A percentile compares a stretch with the other conserved stretches of the same genome.
These are phyloP conservation scores for Seiridium cupressi DNA, from an alignment of 2,329 filamentous ascomycete genomes.

Conservation along the genomic window DNA sequence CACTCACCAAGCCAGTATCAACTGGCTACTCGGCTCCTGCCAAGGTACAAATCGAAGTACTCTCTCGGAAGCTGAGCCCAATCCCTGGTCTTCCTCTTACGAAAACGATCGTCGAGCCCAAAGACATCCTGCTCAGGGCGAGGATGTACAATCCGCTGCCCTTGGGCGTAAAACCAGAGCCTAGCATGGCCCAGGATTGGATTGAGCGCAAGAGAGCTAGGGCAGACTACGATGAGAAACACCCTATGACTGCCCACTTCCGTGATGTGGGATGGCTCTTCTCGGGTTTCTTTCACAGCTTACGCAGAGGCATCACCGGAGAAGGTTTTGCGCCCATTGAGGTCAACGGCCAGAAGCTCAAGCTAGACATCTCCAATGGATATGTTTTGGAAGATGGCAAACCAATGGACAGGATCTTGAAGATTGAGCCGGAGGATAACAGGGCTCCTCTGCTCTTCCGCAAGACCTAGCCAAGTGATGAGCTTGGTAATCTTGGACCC, in stretches of 20 bases:
- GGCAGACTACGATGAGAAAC: constrained; percentile 51
- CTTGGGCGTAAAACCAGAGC: constrained; percentile 20
- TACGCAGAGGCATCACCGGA: constrained; percentile 51
- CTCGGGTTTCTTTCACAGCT: constrained; percentile 38
- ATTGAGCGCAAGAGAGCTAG: constrained; percentile 34
- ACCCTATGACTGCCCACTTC: constrained; percentile 58
- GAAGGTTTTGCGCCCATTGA: constrained; percentile 54
- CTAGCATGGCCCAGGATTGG: constrained; percentile 31
- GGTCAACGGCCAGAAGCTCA: constrained; percentile 48
- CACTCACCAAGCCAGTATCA: constrained; percentile 10
- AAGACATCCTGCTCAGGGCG: constrained; percentile 33
- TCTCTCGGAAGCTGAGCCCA: constrained; percentile 40
- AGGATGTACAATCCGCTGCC: constrained; percentile 27
- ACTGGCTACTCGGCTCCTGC: constrained; percentile 13
- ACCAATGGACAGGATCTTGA: constrained; percentile 55
- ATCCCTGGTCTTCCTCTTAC: constrained; percentile 46
- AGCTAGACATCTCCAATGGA: constrained; percentile 56
- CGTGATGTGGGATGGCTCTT: constrained; percentile 44
- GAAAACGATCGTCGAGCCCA: constrained; percentile 36
- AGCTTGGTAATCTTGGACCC: too few relatives aligned
- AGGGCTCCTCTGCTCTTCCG: neutral
- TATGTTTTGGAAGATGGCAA: constrained; percentile 59
- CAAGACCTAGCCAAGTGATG: too few relatives aligned
- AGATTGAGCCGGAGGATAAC: constrained; percentile 26
- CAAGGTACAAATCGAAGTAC: constrained; percentile 51